A percentile compares a stretch with the other conserved stretches of the same genome.
phyloP scores from a whole-genome alignment of 2,329 filamentous ascomycete species.

The Ascochyta pisi region DNA sequence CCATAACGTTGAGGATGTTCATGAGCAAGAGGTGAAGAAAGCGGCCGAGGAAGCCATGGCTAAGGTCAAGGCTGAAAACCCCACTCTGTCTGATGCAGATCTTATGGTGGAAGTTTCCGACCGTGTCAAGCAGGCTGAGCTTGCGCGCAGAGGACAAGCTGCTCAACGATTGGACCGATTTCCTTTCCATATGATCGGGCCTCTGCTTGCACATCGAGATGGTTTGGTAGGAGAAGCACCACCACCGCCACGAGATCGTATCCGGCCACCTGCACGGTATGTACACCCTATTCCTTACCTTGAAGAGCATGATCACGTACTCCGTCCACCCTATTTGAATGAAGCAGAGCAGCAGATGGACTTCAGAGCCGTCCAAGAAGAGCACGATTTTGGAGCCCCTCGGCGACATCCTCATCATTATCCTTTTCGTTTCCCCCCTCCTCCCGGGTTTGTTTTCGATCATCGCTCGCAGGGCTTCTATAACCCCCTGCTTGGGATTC shows the following conservation, averaged over 20 bases:
- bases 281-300: background rate
- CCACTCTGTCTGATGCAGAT: constrained; percentile 64
- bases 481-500: background rate
- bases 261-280: background rate
- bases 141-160: constrained; percentile 30
- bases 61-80: constrained; percentile 65
- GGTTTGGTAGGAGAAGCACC: background rate
- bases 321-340: background rate
- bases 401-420: background rate
- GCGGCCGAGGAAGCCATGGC: constrained; percentile 67
- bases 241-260: background rate
- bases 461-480: background rate
- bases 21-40: constrained; percentile 67
- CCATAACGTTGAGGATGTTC: constrained; percentile 66
- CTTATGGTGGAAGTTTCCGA: constrained; percentile 66
- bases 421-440: background rate
- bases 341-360: background rate
- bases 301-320: background rate
- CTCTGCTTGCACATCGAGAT: constrained; percentile 20
- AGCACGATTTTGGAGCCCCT: background rate
- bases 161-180: constrained; percentile 23
- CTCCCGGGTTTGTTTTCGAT: background rate
- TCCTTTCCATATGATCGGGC: constrained; percentile 31
- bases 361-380: background rate
- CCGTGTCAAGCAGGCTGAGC: constrained; percentile 50